These are phyloP conservation scores for Zymoseptoria passerinii DNA, from an alignment of 2,329 filamentous ascomycete genomes.

Conservation along the genomic window DNA sequence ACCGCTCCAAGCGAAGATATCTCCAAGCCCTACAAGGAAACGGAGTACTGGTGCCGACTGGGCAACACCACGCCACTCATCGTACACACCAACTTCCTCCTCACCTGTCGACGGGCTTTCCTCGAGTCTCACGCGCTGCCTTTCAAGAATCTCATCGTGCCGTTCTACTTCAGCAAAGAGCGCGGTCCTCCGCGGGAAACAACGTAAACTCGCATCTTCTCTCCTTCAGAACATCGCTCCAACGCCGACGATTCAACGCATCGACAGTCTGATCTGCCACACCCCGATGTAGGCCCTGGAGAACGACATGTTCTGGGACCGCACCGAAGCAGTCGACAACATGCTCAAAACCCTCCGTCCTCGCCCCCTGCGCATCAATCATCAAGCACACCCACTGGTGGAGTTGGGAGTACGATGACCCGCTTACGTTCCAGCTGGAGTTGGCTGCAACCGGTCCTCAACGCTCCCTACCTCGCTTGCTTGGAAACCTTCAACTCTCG, in stretches of 20 bases:
- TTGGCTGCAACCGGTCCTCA: slow-evolving; percentile 22
- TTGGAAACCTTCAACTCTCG: slow-evolving; percentile 16
- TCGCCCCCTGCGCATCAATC: slow-evolving; percentile 25
- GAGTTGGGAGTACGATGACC: slow-evolving; percentile 27
- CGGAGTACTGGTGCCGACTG: slow-evolving; percentile 28
- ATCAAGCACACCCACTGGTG: slow-evolving; percentile 32
- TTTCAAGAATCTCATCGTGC: slow-evolving; percentile 24
- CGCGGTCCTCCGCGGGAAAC: slow-evolving; percentile 2
- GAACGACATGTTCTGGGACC: slow-evolving; percentile 4
- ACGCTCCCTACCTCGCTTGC: slow-evolving; percentile 25
- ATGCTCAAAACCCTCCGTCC: neutral
- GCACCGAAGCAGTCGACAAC: neutral
- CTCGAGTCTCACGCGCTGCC: slow-evolving; percentile 28
- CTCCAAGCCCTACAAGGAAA: slow-evolving; percentile 18
- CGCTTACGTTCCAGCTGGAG: slow-evolving; percentile 18
- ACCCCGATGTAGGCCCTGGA: slow-evolving; percentile 24
- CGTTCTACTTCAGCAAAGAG: slow-evolving; percentile 22
- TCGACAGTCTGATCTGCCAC: slow-evolving; percentile 19
- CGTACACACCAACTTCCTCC: slow-evolving; percentile 22
- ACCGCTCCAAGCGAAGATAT: slow-evolving; percentile 25
- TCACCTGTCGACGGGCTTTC: slow-evolving; percentile 31
- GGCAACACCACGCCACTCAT: slow-evolving; percentile 23
- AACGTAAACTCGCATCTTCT: neutral
- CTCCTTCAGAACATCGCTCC: neutral
- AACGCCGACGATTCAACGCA: slow-evolving; percentile 8